Conservation (phyloP, 2,329 filamentous ascomycete species). For the Claviceps digitariae region DNA sequence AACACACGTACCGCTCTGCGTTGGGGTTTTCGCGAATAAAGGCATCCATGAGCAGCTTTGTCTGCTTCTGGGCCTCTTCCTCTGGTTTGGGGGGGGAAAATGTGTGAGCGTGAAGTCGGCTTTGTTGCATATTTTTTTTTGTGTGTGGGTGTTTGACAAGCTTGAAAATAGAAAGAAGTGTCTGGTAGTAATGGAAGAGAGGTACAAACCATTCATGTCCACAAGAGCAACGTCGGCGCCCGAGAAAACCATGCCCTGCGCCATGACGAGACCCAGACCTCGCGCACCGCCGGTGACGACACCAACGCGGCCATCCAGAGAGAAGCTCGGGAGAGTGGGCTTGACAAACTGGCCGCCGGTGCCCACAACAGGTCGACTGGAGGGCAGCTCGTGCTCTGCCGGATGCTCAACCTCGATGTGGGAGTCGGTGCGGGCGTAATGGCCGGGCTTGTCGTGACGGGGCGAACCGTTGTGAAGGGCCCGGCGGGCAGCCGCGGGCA, state of each 20-base stretch:
- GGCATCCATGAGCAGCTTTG: conserved; percentile 55
- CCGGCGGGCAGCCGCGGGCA: no score
- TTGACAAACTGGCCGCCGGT: conserved; percentile 71
- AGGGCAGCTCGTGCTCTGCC: conserved; percentile 57
- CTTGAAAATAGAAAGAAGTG: no score
- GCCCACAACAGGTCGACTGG: conserved; percentile 56
- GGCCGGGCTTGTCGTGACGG: conserved; percentile 37
- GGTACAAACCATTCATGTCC: conserved; percentile 64
- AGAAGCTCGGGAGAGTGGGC: conserved; percentile 75
- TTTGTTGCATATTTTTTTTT: no score
- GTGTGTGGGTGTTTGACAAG: no score
- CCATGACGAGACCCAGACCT: conserved; percentile 84
- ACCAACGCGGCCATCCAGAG: conserved; percentile 68
- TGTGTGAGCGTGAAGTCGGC: no score
- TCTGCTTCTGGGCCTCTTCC: conserved; percentile 71
- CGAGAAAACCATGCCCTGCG: conserved; percentile 76
- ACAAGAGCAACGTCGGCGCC: conserved; percentile 85
- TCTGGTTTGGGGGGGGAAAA: conserved; percentile 30
- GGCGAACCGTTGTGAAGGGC: conserved; percentile 19
- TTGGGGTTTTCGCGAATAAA: conserved; percentile 73
- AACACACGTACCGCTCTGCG: conserved; percentile 45
- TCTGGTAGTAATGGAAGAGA: neutral
- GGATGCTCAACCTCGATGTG: conserved; percentile 69
- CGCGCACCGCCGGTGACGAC: conserved; percentile 84
- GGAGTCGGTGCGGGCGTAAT: conserved; percentile 68